These are phyloP conservation scores for Pichia insulana DNA, from an alignment of 805 yeast species.

Conservation along the genomic window DNA sequence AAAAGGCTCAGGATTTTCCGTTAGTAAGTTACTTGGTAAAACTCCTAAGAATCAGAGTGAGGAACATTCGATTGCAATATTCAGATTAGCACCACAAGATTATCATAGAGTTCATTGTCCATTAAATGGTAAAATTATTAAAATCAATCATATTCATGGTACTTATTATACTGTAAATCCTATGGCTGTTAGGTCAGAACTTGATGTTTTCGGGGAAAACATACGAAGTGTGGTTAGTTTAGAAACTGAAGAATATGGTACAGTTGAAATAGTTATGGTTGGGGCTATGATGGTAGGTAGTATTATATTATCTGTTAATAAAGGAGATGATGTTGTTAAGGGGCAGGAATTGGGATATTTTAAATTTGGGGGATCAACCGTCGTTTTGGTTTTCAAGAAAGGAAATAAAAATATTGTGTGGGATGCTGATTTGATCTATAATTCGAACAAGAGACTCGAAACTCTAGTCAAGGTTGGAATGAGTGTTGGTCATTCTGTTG, in stretches of 20 bases:
- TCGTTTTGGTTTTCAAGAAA: conserved; percentile 53
- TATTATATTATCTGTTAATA: conserved; percentile 58
- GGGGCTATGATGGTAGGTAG: conserved; percentile 99
- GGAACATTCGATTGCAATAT: conserved; percentile 57
- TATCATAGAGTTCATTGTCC: conserved; percentile 92
- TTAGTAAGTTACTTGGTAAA: conserved; percentile 39
- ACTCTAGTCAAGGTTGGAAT: conserved; percentile 85
- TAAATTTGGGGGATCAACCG: conserved; percentile 93
- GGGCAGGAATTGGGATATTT: conserved; percentile 90
- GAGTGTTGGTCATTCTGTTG: conserved; percentile 73
- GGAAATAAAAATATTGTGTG: conserved; percentile 34
- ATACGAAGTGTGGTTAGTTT: conserved; percentile 72
- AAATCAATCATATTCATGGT: conserved; percentile 66
- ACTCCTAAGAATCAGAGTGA: conserved; percentile 29
- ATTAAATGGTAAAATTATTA: conserved; percentile 63
- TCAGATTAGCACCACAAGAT: conserved; percentile 93
- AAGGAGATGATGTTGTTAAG: conserved; percentile 48
- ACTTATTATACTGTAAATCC: conserved; percentile 96
- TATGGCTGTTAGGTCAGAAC: conserved; percentile 82
- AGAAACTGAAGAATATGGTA: conserved; percentile 68
- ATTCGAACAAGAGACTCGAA: conserved; percentile 64
- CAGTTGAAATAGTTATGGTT: conserved; percentile 67
- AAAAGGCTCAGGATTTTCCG: conserved; percentile 70
- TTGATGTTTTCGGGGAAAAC: conserved; percentile 92
- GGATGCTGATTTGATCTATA: conserved; percentile 65